Evolutionary conservation across 108 stramenopile genomes (phyloP).

Genomic region (Phaeodactylum tricornutum): DNA sequence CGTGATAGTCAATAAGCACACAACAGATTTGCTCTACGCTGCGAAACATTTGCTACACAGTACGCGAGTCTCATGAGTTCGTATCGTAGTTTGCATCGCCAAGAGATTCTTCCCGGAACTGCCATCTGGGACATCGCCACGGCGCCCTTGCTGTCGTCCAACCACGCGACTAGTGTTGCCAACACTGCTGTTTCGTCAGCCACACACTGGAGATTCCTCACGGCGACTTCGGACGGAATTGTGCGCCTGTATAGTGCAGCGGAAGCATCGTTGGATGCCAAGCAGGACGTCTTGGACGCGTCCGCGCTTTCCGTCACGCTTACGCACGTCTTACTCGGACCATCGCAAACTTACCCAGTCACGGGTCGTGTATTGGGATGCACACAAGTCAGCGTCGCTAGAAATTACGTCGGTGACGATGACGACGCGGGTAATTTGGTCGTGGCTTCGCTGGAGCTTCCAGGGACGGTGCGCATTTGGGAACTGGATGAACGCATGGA

Average conservation of each 20-base stretch:
- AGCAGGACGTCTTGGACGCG: constrained; percentile 24
- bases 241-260: constrained; percentile 14
- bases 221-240: constrained; percentile 25
- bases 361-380: constrained; percentile 13
- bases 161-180: no score
- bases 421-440: constrained; percentile 26
- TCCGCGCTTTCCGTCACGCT: constrained; percentile 11
- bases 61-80: no score
- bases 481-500: constrained; percentile 14
- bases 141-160: no score
- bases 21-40: no score
- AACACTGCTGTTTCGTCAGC: no score
- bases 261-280: constrained; percentile 18
- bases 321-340: constrained; percentile 15
- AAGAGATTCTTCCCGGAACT: no score
- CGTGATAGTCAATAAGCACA: no score
- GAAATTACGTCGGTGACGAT: constrained; percentile 43
- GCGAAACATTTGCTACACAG: no score
- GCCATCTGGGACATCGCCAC: no score
- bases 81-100: no score
- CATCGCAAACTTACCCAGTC: not conserved
- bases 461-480: constrained; percentile 26
- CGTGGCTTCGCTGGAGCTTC: constrained; percentile 20
- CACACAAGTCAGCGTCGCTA: constrained; percentile 12
- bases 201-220: constrained; percentile 16